phyloP scores from a whole-genome alignment of 441 rosid species.

The Eutrema salsugineum region DNA sequence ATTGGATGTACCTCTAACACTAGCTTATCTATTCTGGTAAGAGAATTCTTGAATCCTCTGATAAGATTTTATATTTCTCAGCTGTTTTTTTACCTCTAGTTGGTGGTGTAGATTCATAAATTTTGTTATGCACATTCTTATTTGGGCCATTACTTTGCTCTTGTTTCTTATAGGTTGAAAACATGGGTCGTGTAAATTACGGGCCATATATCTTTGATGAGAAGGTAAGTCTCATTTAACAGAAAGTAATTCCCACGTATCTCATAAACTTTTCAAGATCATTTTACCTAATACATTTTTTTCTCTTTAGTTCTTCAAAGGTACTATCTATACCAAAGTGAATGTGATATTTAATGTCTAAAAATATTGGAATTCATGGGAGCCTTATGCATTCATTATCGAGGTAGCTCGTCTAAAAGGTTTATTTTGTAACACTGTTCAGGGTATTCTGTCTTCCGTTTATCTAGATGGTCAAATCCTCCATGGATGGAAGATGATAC shows the following conservation, averaged over 20 bases:
- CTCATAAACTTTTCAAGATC: background rate
- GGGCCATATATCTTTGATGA: conserved; percentile 74
- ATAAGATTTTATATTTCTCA: background rate
- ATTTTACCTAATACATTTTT: background rate
- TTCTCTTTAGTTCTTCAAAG: background rate
- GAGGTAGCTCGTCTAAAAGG: background rate
- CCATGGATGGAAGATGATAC: conserved; percentile 78
- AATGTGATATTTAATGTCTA: background rate
- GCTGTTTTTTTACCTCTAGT: background rate
- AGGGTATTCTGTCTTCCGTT: conserved; percentile 85
- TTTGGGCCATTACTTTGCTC: background rate
- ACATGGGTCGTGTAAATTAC: conserved; percentile 90
- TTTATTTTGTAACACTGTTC: conserved; percentile 14
- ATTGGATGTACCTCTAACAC: conserved; percentile 52
- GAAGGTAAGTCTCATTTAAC: conserved; percentile 50
- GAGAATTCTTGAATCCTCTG: background rate
- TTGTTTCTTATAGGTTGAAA: conserved; percentile 67
- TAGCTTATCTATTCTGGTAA: conserved; percentile 72
- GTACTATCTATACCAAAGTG: background rate
- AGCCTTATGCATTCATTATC: background rate
- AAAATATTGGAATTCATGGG: background rate
- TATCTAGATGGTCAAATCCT: conserved; percentile 54
- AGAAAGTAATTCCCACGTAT: background rate
- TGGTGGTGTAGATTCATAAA: background rate
- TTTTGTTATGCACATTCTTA: background rate